Evolutionary conservation across 805 yeast genomes (phyloP).

Genomic region (Candida takata): DNA sequence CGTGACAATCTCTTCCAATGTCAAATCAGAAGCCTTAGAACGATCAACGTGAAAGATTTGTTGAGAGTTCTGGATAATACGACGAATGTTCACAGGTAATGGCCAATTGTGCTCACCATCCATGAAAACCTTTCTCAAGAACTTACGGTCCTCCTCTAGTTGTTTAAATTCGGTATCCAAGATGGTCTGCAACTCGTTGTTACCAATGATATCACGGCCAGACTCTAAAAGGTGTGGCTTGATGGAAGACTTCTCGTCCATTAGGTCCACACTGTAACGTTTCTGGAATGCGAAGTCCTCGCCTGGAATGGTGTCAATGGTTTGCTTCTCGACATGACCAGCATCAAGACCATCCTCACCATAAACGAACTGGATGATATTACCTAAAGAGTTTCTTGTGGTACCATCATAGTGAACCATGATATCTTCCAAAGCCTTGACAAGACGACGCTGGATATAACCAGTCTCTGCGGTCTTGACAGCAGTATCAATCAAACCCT

Average conservation of each 20-base stretch:
- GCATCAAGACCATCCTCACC: conserved; percentile 99
- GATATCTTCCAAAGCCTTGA: conserved; percentile 92
- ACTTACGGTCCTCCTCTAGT: conserved; percentile 66
- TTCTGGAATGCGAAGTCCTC: conserved; percentile 76
- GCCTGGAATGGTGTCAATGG: conserved; percentile 93
- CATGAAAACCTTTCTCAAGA: conserved; percentile 77
- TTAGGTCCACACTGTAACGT: conserved; percentile 80
- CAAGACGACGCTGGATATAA: conserved; percentile 95
- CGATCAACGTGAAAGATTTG: conserved; percentile 94
- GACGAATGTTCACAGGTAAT: conserved; percentile 92
- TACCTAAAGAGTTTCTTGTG: conserved; percentile 95
- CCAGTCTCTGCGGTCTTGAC: conserved; percentile 99
- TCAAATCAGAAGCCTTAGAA: conserved; percentile 82
- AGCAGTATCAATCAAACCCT: conserved; percentile 98
- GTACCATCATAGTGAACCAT: conserved; percentile 99
- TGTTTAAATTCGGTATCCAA: conserved; percentile 84
- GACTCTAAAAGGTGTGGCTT: conserved; percentile 75
- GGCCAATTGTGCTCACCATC: conserved; percentile 98
- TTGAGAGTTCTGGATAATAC: conserved; percentile 93
- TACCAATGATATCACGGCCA: conserved; percentile 88
- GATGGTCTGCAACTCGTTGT: conserved; percentile 69
- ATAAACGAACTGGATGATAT: conserved; percentile 88
- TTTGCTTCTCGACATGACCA: conserved; percentile 93
- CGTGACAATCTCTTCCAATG: conserved; percentile 69
- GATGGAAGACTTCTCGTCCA: conserved; percentile 57